A percentile compares a stretch with the other conserved stretches of the same genome.
These are phyloP conservation scores for Amphirosellinia nigrospora DNA, from an alignment of 495 filamentous ascomycete species.

Conservation along the genomic window DNA sequence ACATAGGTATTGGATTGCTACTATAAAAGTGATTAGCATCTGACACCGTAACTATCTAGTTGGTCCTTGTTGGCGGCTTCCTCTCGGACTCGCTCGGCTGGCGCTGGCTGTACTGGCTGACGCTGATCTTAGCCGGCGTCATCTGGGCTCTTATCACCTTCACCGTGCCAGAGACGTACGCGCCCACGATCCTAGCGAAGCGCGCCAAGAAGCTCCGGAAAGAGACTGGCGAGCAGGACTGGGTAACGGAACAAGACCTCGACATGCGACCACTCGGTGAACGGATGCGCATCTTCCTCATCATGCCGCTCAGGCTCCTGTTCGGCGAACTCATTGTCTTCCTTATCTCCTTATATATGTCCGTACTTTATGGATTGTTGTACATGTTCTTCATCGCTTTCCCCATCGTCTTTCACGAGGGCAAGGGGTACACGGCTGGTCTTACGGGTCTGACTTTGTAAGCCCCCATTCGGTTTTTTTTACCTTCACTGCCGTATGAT, in stretches of 20 bases:
- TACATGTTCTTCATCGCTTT: conserved; percentile 88
- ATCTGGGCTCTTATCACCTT: conserved; percentile 76
- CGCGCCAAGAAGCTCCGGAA: conserved; percentile 73
- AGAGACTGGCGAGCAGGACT: conserved; percentile 63
- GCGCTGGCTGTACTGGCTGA: conserved; percentile 88
- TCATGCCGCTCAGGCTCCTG: conserved; percentile 80
- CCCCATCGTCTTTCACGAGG: conserved; percentile 77
- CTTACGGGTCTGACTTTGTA: conserved; percentile 79
- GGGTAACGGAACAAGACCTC: conserved; percentile 77
- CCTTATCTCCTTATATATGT: conserved; percentile 79
- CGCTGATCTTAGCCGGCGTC: conserved; percentile 70
- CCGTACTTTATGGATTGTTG: conserved; percentile 75
- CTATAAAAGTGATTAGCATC: not conserved
- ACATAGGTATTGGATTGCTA: not conserved
- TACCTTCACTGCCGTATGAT: not conserved
- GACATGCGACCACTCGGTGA: conserved; percentile 69
- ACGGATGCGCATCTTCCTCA: conserved; percentile 67
- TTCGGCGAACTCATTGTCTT: conserved; percentile 81
- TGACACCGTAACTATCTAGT: conserved; percentile 38
- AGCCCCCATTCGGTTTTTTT: conserved; percentile 13
- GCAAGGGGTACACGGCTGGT: conserved; percentile 74
- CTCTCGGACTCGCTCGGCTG: conserved; percentile 71
- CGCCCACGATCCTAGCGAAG: conserved; percentile 69
- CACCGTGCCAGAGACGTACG: conserved; percentile 82
- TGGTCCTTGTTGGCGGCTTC: conserved; percentile 79